Conservation (phyloP, 2,329 filamentous ascomycete species). For the Lachnellula occidentalis region DNA sequence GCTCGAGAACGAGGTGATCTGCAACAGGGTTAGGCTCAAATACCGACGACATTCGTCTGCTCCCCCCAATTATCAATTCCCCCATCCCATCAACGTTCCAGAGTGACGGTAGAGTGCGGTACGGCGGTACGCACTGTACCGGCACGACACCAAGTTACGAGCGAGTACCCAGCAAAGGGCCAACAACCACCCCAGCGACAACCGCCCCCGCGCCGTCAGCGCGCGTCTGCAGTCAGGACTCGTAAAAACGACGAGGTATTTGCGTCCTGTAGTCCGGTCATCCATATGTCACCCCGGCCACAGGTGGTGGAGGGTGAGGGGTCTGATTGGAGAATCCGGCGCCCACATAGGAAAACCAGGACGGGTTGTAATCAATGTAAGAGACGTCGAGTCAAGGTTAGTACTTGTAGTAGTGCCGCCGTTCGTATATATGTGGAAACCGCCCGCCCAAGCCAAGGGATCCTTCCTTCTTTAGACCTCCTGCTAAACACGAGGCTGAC, state of each 20-base stretch:
- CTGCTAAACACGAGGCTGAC: background rate
- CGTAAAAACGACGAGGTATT: too few species aligned
- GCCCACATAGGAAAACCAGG: conserved; percentile 10
- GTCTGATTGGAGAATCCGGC: conserved; percentile 2
- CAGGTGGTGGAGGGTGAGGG: background rate
- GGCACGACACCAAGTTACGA: background rate
- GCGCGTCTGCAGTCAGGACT: background rate
- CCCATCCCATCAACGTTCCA: background rate
- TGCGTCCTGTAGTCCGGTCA: background rate
- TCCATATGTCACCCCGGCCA: background rate
- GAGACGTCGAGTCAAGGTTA: conserved; percentile 10
- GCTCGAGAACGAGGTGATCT: background rate
- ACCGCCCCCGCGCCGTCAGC: background rate
- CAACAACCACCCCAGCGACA: background rate
- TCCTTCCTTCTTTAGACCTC: background rate
- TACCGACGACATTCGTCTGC: background rate
- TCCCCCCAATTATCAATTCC: background rate
- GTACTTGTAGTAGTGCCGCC: background rate
- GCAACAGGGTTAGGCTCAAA: background rate
- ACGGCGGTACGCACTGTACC: background rate
- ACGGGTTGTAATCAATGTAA: conserved; percentile 13
- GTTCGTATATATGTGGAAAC: background rate
- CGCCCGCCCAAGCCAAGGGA: background rate
- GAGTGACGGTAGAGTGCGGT: too few species aligned
- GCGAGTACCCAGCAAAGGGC: background rate